Evolutionary conservation across 2,329 filamentous ascomycete species (phyloP).

Genomic region (Arthrobotrys musiformis): DNA sequence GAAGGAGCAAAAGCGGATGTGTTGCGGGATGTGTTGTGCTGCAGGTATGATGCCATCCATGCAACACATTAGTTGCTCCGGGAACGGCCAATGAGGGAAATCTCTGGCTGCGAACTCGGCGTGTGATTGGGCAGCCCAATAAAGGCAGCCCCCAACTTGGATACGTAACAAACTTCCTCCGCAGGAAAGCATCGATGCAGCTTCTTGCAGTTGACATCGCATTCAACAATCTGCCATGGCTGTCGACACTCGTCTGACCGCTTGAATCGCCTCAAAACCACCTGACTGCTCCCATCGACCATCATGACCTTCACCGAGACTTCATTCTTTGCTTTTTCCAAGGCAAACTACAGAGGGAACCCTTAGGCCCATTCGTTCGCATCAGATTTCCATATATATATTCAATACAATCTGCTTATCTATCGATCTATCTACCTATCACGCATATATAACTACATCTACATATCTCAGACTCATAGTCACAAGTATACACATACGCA

Average conservation of each 20-base stretch:
- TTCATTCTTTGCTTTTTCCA: constrained; percentile 53
- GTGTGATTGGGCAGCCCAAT: constrained; percentile 26
- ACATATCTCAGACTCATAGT: too few species aligned
- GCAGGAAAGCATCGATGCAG: neutral
- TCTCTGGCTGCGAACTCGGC: constrained; percentile 38
- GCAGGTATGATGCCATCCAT: constrained; percentile 28
- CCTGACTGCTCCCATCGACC: constrained; percentile 12
- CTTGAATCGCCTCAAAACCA: constrained; percentile 20
- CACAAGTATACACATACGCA: neutral
- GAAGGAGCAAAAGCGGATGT: neutral
- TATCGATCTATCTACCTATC: too few species aligned
- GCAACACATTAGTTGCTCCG: constrained; percentile 34
- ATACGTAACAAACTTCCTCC: constrained; percentile 8
- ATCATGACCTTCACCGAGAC: constrained; percentile 50
- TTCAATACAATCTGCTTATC: too few species aligned
- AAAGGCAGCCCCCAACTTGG: neutral
- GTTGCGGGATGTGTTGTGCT: constrained; percentile 5
- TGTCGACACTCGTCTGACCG: constrained; percentile 35
- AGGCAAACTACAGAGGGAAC: constrained; percentile 52
- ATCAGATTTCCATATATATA: too few species aligned
- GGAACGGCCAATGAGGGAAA: constrained; percentile 24
- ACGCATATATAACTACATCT: too few species aligned
- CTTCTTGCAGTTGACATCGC: too few species aligned
- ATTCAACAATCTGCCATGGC: constrained; percentile 18
- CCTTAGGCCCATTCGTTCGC: too few species aligned